Conservation (phyloP, 1,139 yeast genomes). For the Hanseniaspora uvarum region DNA sequence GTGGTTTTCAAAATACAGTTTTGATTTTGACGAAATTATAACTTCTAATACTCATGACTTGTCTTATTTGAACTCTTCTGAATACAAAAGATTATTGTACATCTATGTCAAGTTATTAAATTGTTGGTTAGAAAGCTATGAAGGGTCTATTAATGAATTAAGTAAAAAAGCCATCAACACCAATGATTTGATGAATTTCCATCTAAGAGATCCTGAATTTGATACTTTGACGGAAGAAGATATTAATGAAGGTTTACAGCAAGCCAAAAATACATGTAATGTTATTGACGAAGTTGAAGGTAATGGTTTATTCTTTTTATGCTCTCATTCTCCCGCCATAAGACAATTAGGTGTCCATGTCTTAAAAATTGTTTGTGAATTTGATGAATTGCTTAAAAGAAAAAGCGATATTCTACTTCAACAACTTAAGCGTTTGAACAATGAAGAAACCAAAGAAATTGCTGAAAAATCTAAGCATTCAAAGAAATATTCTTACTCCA, state of each 20-base stretch:
- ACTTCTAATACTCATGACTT: conserved; percentile 40
- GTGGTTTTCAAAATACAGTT: conserved; percentile 68
- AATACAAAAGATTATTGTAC: conserved; percentile 50
- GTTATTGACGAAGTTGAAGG: conserved; percentile 93
- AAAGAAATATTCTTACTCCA: conserved; percentile 43
- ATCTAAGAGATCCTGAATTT: conserved; percentile 35
- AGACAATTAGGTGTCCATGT: conserved; percentile 68
- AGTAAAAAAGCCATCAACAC: conserved; percentile 29
- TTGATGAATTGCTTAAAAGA: conserved; percentile 69
- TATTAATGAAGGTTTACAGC: conserved; percentile 55
- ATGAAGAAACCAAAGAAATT: background rate
- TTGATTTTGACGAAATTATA: conserved; percentile 60
- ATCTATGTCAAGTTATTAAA: conserved; percentile 68
- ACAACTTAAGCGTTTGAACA: background rate
- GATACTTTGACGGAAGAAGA: conserved; percentile 28
- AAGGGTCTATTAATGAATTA: conserved; percentile 26
- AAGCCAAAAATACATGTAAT: conserved; percentile 68
- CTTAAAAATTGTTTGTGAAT: conserved; percentile 63
- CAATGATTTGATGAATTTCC: conserved; percentile 32
- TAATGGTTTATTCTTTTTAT: conserved; percentile 80
- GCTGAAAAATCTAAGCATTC: conserved; percentile 35
- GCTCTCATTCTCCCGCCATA: conserved; percentile 72
- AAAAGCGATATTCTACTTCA: conserved; percentile 29
- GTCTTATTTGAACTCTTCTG: conserved; percentile 45
- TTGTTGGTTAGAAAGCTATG: conserved; percentile 68